Base-by-base conservation (phyloP, 1,284 basidiomycete genomes). In the Leccinum variabile region DNA sequence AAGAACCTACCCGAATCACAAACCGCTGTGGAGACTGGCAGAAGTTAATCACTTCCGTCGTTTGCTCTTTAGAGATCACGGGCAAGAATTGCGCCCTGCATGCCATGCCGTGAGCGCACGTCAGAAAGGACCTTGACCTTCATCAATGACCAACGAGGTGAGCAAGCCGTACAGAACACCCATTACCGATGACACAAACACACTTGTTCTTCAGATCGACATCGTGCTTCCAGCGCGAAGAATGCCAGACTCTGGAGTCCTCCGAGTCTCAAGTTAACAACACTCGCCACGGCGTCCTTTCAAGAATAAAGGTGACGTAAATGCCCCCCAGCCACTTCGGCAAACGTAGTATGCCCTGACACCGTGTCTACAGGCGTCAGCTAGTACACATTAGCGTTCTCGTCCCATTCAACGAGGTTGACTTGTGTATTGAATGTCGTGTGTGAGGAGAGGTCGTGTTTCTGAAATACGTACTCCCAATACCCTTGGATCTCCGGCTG, bases 101-200 rank as follows among this genome's bases (percentile, higher is more conserved):
- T 52, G 44, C 52, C 66, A 60, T 44, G 32, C 54, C 59, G 46
- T 62, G 35, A 60, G 60, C 50, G 53, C 63, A 65, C 46, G 56
- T 64, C 59, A 60, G 55, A 60, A 52, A 62, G 65, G 61, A 50
- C 55, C 56, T 44, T 49, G 35, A 37, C 35, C 35, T 14, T 37
- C 13, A 37, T 28, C 25, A 37, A 13, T 37, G 35, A 6, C 54
- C 53, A 58, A 60, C 52, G 69, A 63, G 44, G n/a, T 54, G 59
- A 62, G 55, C 25, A 66, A 53, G 60, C 75, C 78, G 82, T 85
- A 79, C 81, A 68, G 86, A 81, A 74, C 84, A 86, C 3, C 86
- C 88, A 67, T 87, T 87, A 22, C 87, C 88, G 67, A 89, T 82
- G 16, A 89, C 82, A 3, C 81, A 86, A 2, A 88, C 80, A 32